Conservation (phyloP, 306 rosid genomes). For the Castanea crenata region DNA sequence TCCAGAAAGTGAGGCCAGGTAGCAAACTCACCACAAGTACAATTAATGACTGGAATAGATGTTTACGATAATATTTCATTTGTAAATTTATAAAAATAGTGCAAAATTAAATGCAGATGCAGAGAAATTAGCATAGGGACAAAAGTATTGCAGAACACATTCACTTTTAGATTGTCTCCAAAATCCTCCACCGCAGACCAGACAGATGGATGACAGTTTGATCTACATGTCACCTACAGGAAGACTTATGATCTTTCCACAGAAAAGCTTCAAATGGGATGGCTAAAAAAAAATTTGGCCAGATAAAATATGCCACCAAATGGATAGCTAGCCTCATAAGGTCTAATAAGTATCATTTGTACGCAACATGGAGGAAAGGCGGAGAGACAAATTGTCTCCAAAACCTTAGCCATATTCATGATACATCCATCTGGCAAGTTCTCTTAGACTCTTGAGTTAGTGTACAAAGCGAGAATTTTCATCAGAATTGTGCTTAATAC, state of each 20-base stretch:
- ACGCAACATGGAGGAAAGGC: background rate
- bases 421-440: background rate
- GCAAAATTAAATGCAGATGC: background rate
- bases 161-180: background rate
- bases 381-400: background rate
- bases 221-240: background rate
- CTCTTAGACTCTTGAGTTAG: slow-evolving; percentile 6
- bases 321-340: background rate
- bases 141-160: background rate
- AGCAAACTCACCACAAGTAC: background rate
- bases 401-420: slow-evolving; percentile 14
- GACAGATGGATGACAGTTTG: background rate
- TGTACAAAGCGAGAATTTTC: background rate
- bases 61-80: background rate
- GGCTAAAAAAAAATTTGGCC: background rate
- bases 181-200: background rate
- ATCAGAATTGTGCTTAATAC: slow-evolving; percentile 31
- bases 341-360: background rate
- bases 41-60: background rate
- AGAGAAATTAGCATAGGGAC: background rate
- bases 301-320: too few relatives aligned
- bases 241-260: background rate
- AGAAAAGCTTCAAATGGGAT: background rate
- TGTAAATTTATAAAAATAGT: background rate
- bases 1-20: background rate